phyloP scores from a whole-genome alignment of 2,329 filamentous ascomycete genomes.

The Aspergillus sp. region DNA sequence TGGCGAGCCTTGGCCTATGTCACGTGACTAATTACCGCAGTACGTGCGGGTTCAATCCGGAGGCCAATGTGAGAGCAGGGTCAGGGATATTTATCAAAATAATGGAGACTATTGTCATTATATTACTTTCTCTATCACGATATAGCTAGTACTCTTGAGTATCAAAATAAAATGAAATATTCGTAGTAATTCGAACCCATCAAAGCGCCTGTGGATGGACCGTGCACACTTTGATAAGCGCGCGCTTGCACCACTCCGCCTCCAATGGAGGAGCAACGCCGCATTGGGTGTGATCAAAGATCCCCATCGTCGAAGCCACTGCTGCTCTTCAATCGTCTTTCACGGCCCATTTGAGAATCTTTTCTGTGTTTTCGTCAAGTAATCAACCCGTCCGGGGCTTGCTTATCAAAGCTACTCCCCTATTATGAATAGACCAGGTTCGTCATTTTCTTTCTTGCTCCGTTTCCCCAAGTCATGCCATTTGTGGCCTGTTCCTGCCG shows the following conservation, averaged over 20 bases:
- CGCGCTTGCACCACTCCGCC: conserved; percentile 24
- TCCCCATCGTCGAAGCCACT: conserved; percentile 3
- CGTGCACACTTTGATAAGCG: conserved; percentile 14
- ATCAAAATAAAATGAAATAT: neutral
- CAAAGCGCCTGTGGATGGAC: conserved; percentile 4
- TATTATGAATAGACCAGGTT: conserved; percentile 49
- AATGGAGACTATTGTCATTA: neutral
- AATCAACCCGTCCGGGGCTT: neutral
- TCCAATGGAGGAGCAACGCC: conserved; percentile 18
- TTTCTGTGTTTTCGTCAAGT: no score
- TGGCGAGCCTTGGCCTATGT: no score
- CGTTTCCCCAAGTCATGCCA: conserved; percentile 7
- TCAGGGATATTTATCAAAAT: no score
- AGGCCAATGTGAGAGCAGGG: no score
- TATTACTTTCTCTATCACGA: neutral
- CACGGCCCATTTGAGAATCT: no score
- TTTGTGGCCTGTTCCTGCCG: conserved; percentile 10
- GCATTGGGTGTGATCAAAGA: conserved; percentile 5
- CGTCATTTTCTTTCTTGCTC: conserved; percentile 27
- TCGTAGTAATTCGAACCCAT: neutral
- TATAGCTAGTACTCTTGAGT: neutral
- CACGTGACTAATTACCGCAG: no score
- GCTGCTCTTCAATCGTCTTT: no score
- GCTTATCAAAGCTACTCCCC: conserved; percentile 9
- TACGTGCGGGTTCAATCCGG: no score